phyloP scores from a whole-genome alignment of 2,329 filamentous ascomycete genomes.

The Colletotrichum ledebouriae region DNA sequence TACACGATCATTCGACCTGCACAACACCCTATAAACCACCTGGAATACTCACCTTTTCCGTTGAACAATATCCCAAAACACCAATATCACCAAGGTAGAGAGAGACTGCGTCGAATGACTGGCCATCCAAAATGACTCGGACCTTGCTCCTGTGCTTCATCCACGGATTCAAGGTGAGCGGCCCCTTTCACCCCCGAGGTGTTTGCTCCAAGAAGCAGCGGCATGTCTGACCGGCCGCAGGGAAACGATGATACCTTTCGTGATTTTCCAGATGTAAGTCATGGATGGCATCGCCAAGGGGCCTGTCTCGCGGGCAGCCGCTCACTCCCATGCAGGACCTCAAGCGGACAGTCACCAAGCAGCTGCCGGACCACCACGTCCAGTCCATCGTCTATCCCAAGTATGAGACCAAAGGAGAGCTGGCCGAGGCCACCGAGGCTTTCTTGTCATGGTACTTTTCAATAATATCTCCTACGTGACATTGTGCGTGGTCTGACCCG shows the following conservation, averaged over 20 bases:
- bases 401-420: conserved; percentile 79
- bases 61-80: neutral
- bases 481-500: too few relatives aligned
- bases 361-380: conserved; percentile 72
- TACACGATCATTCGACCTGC: neutral
- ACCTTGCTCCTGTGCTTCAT: conserved; percentile 80
- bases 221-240: conserved; percentile 50
- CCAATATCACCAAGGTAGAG: too few relatives aligned
- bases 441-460: conserved; percentile 59
- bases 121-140: conserved; percentile 51
- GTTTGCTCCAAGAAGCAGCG: neutral
- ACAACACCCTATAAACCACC: neutral
- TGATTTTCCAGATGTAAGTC: conserved; percentile 68
- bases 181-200: neutral
- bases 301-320: neutral
- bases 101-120: neutral
- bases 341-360: conserved; percentile 67
- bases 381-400: conserved; percentile 76
- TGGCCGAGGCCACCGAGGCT: conserved; percentile 61
- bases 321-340: conserved; percentile 60
- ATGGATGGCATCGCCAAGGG: neutral
- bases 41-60: neutral
- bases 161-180: conserved; percentile 77
- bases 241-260: conserved; percentile 79
- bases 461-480: neutral